Conservation (phyloP, 768 basidiomycete species). For the Rhizopogon sp. region DNA sequence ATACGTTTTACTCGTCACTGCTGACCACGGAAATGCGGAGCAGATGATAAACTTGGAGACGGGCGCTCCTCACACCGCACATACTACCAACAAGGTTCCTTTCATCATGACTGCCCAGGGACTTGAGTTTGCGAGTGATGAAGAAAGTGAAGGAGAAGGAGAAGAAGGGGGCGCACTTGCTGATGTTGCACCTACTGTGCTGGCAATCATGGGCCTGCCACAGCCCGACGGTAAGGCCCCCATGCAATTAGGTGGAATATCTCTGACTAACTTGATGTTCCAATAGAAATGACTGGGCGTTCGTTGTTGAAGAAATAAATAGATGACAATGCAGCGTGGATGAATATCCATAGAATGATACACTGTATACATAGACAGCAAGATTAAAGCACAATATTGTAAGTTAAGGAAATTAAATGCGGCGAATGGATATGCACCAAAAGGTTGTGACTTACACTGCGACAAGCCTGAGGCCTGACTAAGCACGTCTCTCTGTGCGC, state of each 20-base stretch:
- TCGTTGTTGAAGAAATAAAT: slow-evolving; percentile 20
- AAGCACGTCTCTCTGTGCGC: no score
- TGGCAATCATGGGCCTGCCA: slow-evolving; percentile 70
- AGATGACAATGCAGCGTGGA: not conserved
- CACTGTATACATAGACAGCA: no score
- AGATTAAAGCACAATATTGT: no score
- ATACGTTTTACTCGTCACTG: slow-evolving; percentile 83
- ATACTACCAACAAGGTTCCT: slow-evolving; percentile 83
- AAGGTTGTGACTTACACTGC: no score
- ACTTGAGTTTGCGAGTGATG: slow-evolving; percentile 48
- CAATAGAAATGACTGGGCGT: slow-evolving; percentile 24
- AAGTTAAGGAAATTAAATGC: no score
- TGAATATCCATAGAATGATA: not conserved
- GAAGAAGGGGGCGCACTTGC: slow-evolving; percentile 75
- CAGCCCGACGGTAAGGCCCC: slow-evolving; percentile 60
- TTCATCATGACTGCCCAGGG: slow-evolving; percentile 79
- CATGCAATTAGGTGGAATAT: not conserved
- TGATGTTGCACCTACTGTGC: slow-evolving; percentile 87
- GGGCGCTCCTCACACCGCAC: slow-evolving; percentile 87
- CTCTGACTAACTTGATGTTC: not conserved
- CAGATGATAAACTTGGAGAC: slow-evolving; percentile 86
- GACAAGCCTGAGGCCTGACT: no score
- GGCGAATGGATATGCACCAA: no score
- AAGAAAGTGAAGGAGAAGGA: slow-evolving; percentile 40
- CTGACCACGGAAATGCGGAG: slow-evolving; percentile 95